phyloP scores from a whole-genome alignment of 495 filamentous ascomycete species.

The Thozetella sp. region DNA sequence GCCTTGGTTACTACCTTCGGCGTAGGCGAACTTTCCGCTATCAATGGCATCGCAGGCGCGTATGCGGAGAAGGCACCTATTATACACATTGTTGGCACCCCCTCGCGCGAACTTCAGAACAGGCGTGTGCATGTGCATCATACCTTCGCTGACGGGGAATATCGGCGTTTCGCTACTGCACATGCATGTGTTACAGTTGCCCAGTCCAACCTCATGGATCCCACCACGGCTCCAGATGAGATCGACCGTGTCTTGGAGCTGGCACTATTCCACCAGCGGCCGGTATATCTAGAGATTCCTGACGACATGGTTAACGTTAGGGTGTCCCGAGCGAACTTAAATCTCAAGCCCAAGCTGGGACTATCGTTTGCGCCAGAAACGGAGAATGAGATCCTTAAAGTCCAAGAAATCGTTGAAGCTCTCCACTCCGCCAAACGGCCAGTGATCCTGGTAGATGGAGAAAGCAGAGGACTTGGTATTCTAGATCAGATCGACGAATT shows the following conservation, averaged over 20 bases:
- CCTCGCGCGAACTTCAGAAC: conserved; percentile 57
- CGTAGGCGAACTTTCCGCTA: conserved; percentile 66
- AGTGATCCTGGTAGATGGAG: conserved; percentile 77
- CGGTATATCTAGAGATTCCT: conserved; percentile 76
- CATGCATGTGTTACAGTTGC: conserved; percentile 70
- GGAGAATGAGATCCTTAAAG: background rate
- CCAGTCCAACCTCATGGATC: conserved; percentile 61
- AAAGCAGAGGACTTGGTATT: conserved; percentile 68
- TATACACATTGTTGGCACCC: conserved; percentile 72
- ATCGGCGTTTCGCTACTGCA: conserved; percentile 62
- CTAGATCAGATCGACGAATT: conserved; percentile 69
- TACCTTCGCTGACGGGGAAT: background rate
- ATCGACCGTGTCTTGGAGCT: conserved; percentile 72
- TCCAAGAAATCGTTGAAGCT: background rate
- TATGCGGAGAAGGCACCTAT: conserved; percentile 68
- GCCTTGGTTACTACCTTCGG: conserved; percentile 71
- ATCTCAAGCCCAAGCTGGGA: conserved; percentile 23
- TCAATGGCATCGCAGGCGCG: conserved; percentile 63
- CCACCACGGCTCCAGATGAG: conserved; percentile 59
- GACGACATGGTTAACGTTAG: conserved; percentile 74
- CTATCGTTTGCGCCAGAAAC: background rate
- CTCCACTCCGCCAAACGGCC: conserved; percentile 29
- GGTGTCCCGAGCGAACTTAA: conserved; percentile 63
- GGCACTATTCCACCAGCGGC: conserved; percentile 67
- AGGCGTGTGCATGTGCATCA: background rate